Percentiles rank a stretch among this genome's conserved stretches.
Conservation (phyloP, 2,329 filamentous ascomycete species). For the Pseudocercospora vitis region DNA sequence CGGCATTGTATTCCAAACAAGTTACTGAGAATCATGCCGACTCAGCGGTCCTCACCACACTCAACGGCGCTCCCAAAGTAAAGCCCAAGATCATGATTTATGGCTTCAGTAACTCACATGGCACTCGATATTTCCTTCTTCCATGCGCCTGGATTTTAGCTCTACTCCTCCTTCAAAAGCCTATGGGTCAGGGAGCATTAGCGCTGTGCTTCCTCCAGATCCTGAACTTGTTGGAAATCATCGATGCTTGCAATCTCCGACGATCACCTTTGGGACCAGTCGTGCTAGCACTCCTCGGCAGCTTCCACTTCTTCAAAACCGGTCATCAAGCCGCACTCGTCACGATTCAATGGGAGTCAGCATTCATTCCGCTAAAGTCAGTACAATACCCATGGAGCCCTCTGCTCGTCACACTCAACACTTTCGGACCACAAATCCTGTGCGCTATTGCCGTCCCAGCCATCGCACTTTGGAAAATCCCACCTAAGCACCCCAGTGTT, state of each 20-base stretch:
- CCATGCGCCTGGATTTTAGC: conserved; percentile 75
- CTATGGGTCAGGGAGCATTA: conserved; percentile 86
- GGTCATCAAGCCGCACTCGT: conserved; percentile 87
- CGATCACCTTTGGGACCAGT: conserved; percentile 77
- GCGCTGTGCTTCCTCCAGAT: conserved; percentile 85
- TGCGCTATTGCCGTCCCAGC: conserved; percentile 78
- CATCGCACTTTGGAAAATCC: conserved; percentile 83
- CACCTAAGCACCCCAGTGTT: conserved; percentile 64
- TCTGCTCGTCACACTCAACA: conserved; percentile 77
- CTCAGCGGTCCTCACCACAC: conserved; percentile 39
- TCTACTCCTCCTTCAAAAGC: conserved; percentile 81
- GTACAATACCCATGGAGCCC: conserved; percentile 90
- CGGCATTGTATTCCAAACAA: conserved; percentile 27
- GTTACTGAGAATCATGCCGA: conserved; percentile 35
- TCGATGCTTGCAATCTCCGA: conserved; percentile 62
- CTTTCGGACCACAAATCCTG: conserved; percentile 84
- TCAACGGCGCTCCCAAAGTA: conserved; percentile 34
- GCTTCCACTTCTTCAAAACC: conserved; percentile 96
- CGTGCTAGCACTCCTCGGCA: conserved; percentile 82
- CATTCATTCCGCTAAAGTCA: conserved; percentile 81
- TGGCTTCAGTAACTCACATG: conserved; percentile 91
- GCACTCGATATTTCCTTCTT: conserved; percentile 83
- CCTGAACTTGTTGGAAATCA: conserved; percentile 68
- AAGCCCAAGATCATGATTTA: conserved; percentile 61
- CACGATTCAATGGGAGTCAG: conserved; percentile 93